Evolutionary conservation across 305 asterid species (phyloP).

Genomic region (Vinca major): DNA sequence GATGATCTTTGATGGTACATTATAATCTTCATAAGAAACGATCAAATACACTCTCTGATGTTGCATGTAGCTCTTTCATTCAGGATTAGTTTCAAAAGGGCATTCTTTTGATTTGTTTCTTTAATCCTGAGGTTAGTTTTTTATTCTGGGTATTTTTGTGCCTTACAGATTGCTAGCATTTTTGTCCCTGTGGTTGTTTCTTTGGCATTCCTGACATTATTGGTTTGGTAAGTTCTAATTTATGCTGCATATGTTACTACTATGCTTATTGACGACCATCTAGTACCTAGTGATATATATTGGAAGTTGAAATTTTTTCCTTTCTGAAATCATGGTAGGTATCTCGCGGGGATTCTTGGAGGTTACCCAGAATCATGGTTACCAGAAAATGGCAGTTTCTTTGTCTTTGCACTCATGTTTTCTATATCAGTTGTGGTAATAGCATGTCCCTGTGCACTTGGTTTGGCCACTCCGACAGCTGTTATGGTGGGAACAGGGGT

Average conservation of each 20-base stretch:
- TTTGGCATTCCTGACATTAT: constrained; percentile 64
- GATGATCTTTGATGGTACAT: not conserved
- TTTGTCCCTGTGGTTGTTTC: constrained; percentile 80
- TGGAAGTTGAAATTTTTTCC: constrained; percentile 4
- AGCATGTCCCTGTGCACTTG: constrained; percentile 99
- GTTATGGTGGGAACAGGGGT: constrained; percentile 99
- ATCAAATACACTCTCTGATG: no score
- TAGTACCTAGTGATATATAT: not conserved
- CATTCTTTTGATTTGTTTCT: constrained; percentile 7
- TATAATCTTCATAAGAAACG: not conserved
- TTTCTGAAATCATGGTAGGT: constrained; percentile 38
- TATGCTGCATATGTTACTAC: no score
- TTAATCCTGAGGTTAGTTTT: constrained; percentile 18
- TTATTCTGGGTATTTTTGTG: constrained; percentile 20
- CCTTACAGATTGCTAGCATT: constrained; percentile 82
- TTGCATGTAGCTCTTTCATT: not conserved
- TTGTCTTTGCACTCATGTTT: no score
- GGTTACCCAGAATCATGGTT: constrained; percentile 83
- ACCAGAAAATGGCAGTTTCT: constrained; percentile 37
- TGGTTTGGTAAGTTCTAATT: constrained; percentile 71
- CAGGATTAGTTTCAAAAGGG: not conserved
- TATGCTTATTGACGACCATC: not conserved
- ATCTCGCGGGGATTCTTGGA: constrained; percentile 71
- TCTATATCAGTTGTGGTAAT: constrained; percentile 78
- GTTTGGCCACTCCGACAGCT: constrained; percentile 99